Percentiles rank a stretch among this genome's conserved stretches.
These are phyloP conservation scores for Camellia granthamiana DNA, from an alignment of 148 eudicot species.

Conservation along the genomic window DNA sequence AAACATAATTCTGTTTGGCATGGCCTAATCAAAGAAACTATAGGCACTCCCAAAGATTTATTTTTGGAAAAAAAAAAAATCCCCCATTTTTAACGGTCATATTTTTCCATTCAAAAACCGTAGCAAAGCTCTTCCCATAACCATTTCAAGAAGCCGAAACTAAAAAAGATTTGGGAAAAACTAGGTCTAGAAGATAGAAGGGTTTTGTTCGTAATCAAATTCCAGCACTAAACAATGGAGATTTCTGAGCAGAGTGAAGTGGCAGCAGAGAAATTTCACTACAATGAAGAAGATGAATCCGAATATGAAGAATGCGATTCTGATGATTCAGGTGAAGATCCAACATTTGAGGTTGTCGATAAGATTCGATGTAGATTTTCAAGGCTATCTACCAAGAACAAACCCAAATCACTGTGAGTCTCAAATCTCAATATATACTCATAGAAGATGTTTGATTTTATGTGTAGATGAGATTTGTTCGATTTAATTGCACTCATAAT, in stretches of 20 bases:
- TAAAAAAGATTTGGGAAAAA: not conserved
- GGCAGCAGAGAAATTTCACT: too few species aligned
- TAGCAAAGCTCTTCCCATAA: not conserved
- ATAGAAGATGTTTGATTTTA: slow-evolving; percentile 6
- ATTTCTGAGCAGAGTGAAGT: too few species aligned
- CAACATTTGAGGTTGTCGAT: slow-evolving; percentile 28
- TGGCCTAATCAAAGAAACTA: too few species aligned
- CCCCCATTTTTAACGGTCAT: not conserved
- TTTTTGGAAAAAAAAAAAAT: too few species aligned
- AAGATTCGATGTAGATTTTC: slow-evolving; percentile 25
- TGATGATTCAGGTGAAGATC: slow-evolving; percentile 54
- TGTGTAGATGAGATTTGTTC: not conserved
- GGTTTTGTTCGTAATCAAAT: too few species aligned
- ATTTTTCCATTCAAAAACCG: not conserved
- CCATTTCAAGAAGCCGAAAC: not conserved
- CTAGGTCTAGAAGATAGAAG: not conserved
- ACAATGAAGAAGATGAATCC: slow-evolving; percentile 14
- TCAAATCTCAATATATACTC: not conserved
- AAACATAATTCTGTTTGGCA: too few species aligned
- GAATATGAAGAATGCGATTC: slow-evolving; percentile 28
- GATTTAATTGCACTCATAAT: not conserved
- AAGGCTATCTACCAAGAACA: slow-evolving; percentile 27
- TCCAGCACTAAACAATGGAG: too few species aligned
- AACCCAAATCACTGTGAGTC: slow-evolving; percentile 22
- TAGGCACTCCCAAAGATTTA: too few species aligned